These are phyloP conservation scores for Agarophyton chilense DNA, from an alignment of 23 red algal genomes.

Conservation along the genomic window DNA sequence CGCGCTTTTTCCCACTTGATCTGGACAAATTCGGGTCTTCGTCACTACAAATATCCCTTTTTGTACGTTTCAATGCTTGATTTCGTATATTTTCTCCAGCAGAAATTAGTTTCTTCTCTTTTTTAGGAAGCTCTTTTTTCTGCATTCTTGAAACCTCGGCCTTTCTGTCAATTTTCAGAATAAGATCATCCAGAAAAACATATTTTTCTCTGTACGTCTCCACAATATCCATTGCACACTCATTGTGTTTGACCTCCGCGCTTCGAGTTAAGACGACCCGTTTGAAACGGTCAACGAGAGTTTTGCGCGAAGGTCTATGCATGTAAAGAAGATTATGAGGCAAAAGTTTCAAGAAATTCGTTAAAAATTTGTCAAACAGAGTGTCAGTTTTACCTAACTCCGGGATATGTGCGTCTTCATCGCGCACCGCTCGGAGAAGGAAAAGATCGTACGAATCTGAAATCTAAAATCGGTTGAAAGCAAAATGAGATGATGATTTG, in stretches of 20 bases:
- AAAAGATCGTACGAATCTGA: conserved; percentile 10
- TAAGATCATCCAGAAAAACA: conserved; percentile 28
- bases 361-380: neutral
- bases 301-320: neutral
- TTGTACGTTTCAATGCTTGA: conserved; percentile 1
- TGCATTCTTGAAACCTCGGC: neutral
- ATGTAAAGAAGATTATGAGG: neutral
- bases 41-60: too few relatives aligned
- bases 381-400: neutral
- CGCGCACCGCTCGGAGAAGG: neutral
- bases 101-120: neutral
- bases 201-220: conserved; percentile 25
- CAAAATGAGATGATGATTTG: too few relatives aligned
- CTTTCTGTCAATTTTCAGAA: conserved; percentile 32
- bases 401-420: neutral
- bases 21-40: too few relatives aligned
- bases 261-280: neutral
- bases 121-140: neutral
- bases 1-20: too few relatives aligned
- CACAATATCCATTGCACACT: neutral
- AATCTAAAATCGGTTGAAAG: conserved; percentile 6
- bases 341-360: conserved; percentile 20
- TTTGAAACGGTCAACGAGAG: neutral
- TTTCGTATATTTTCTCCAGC: conserved; percentile 14
- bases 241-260: conserved; percentile 2